phyloP scores from a whole-genome alignment of 371 early-diverging fungal species.

The Funneliformis caledonium region DNA sequence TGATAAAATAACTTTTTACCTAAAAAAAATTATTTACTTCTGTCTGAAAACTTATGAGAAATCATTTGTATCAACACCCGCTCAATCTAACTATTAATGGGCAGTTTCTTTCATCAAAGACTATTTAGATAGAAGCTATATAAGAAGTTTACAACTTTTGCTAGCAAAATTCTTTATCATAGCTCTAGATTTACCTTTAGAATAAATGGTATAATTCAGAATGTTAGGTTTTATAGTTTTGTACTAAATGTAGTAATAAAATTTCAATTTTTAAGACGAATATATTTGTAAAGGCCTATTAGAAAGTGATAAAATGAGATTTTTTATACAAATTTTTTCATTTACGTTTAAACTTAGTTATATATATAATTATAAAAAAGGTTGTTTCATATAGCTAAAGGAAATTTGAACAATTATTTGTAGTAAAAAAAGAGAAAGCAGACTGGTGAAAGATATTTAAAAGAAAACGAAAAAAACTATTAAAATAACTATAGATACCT shows the following conservation, averaged over 20 bases:
- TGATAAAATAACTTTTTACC: not conserved
- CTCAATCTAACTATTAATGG: too few relatives aligned
- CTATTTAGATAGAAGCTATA: not conserved
- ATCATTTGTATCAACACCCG: not conserved
- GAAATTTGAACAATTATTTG: conserved; percentile 18
- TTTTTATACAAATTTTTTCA: conserved; percentile 32
- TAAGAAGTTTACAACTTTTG: conserved; percentile 10
- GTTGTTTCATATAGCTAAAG: not conserved
- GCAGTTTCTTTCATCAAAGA: not conserved
- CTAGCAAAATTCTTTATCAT: not conserved
- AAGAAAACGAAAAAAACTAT: too few relatives aligned
- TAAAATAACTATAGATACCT: too few relatives aligned
- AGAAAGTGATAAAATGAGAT: conserved; percentile 1
- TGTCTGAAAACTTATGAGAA: not conserved
- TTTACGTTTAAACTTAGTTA: not conserved
- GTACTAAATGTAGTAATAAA: not conserved
- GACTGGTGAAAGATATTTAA: too few relatives aligned
- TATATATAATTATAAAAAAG: conserved; percentile 4
- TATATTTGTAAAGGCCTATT: not conserved
- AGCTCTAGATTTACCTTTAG: too few relatives aligned
- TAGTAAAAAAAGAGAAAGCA: not conserved
- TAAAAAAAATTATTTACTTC: not conserved
- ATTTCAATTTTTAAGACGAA: not conserved
- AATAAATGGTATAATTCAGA: too few relatives aligned
- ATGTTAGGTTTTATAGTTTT: not conserved